Evolutionary conservation across 352 stramenopile genomes (phyloP), one percentile per base, ranked within the genome.

Genomic region (Phytophthora aleatoria): DNA sequence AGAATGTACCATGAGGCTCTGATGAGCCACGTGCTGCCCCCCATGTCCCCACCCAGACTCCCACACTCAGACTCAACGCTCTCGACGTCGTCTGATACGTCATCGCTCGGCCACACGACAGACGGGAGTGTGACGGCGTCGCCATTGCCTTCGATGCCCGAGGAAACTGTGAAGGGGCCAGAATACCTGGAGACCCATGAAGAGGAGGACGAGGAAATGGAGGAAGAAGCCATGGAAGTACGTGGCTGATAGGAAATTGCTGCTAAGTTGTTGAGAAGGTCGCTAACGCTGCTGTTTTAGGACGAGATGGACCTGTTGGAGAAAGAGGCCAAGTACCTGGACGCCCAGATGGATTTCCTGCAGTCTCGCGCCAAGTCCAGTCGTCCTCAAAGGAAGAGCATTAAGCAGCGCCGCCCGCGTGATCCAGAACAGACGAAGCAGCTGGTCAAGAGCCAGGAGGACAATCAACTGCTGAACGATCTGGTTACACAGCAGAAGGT

Each of bases 311-410:
- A 90, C 24, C 38, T 91, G 66, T 53, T 91, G 50, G 53, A 79
- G 61, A 92, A 92, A 51, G 83, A 92, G 35, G 77, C 72, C 48
- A 92, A 83, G 63, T 90, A 90, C 52, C 35, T 92, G 45, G 76
- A 85, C 49, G 83, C 83, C 0, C 81, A 92, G 61, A 79, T 73
- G 49, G 79, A 89, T 57, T 90, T 83, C 53, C 48, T 92, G 48
- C 33, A 87, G 16, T 88, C 83, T 45, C 67, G 79, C 15, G 76
- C 71, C 16, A 83, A 80, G 44, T 83, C 65, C 9, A 81, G 50
- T 12, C 70, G 67, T 6, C 73, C 62, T 27, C 75, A 76, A 50
- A 73, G 77, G 24, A 56, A 67, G 30, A 81, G 61, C 39, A 69
- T 85, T 41, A 90, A 90, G 67, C 83, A 88, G 66, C 80, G 71